Conservation (phyloP, 495 filamentous ascomycete genomes). For the Cercophora newfieldiana region DNA sequence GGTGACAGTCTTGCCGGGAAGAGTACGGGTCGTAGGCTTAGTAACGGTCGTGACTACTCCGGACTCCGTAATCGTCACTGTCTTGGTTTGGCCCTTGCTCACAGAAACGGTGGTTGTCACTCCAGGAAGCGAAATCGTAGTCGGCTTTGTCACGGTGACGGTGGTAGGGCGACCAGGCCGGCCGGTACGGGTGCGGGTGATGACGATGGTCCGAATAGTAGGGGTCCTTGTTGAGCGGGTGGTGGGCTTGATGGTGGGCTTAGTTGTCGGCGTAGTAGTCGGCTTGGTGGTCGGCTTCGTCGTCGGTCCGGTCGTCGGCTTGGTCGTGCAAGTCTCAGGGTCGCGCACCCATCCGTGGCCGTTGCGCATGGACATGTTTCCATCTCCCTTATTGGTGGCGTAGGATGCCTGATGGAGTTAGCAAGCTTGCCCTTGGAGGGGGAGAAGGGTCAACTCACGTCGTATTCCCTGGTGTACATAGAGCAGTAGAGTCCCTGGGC, state of each 20-base stretch:
- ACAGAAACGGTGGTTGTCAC: background rate
- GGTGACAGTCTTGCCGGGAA: background rate
- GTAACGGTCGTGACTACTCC: background rate
- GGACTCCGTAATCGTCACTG: background rate
- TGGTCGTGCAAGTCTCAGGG: background rate
- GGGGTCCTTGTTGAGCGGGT: background rate
- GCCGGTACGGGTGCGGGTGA: background rate
- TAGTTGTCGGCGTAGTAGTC: background rate
- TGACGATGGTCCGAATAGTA: background rate
- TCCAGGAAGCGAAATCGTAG: background rate
- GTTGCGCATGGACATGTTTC: background rate
- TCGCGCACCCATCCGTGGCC: constrained; percentile 16
- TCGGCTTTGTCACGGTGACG: background rate
- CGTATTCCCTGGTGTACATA: constrained; percentile 22
- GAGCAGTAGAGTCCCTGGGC: constrained; percentile 21
- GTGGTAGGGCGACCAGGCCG: background rate
- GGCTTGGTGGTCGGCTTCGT: background rate
- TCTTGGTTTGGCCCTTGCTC: background rate
- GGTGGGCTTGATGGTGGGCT: background rate
- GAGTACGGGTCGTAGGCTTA: background rate
- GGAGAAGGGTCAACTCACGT: constrained; percentile 2
- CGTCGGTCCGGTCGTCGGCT: constrained; percentile 1
- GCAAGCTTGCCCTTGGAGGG: background rate
- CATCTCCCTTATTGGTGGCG: constrained; percentile 18
- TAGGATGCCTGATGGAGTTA: constrained; percentile 13